Evolutionary conservation across 2,329 filamentous ascomycete species (phyloP).

Genomic region (Ophiostoma tasmaniense): DNA sequence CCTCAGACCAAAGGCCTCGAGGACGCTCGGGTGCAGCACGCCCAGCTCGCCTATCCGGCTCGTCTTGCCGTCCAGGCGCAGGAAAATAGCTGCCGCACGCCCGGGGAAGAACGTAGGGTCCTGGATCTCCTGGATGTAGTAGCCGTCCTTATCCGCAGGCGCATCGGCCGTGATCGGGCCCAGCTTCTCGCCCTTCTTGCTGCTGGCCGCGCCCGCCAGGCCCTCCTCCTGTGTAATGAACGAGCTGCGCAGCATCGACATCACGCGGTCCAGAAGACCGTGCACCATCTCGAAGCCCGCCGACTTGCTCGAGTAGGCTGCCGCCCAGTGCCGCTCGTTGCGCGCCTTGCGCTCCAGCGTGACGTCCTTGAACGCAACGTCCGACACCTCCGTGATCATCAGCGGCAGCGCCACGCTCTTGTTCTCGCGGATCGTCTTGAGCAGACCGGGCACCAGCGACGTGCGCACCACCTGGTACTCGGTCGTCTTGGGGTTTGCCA

Average conservation of each 20-base stretch:
- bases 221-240: slow-evolving; percentile 73
- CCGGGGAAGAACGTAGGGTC: slow-evolving; percentile 85
- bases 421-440: slow-evolving; percentile 93
- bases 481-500: slow-evolving; percentile 85
- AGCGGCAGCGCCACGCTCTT: slow-evolving; percentile 81
- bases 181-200: slow-evolving; percentile 40
- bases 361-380: slow-evolving; percentile 86
- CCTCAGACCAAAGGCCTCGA: slow-evolving; percentile 88
- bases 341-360: slow-evolving; percentile 65
- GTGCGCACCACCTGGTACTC: slow-evolving; percentile 94
- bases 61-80: slow-evolving; percentile 66
- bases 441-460: slow-evolving; percentile 71
- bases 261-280: slow-evolving; percentile 81
- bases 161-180: slow-evolving; percentile 33
- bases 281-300: slow-evolving; percentile 95
- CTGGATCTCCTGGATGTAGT: slow-evolving; percentile 91
- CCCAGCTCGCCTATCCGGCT: slow-evolving; percentile 81
- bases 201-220: slow-evolving; percentile 29
- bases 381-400: slow-evolving; percentile 84
- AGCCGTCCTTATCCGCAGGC: slow-evolving; percentile 58
- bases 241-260: slow-evolving; percentile 80
- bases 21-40: slow-evolving; percentile 83
- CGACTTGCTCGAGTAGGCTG: slow-evolving; percentile 88
- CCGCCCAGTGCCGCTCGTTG: slow-evolving; percentile 94
- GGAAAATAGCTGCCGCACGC: slow-evolving; percentile 75